Percentiles rank a stretch among this genome's conserved stretches.
Evolutionary conservation across 768 basidiomycete genomes (phyloP).

Genomic region (Rhodotorula taiwanensis): DNA sequence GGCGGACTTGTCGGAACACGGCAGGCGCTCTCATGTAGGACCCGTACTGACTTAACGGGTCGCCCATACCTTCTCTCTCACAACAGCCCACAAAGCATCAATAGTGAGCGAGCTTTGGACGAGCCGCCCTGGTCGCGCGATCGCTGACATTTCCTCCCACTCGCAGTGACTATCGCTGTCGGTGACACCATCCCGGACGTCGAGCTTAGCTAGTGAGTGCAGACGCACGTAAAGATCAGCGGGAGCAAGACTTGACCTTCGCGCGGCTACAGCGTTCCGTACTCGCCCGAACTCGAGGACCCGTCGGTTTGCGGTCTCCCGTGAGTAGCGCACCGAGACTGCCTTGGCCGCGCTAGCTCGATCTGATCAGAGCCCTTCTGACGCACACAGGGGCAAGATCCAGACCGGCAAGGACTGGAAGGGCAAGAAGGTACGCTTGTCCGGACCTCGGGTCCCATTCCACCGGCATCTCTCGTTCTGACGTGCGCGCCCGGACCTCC

Average conservation of each 20-base stretch:
- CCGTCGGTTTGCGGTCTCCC: slow-evolving; percentile 39
- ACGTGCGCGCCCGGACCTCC: neutral
- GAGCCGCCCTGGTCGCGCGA: too few species aligned
- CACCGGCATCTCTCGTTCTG: too few species aligned
- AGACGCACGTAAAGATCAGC: too few species aligned
- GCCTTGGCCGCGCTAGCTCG: too few species aligned
- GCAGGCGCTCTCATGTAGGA: too few species aligned
- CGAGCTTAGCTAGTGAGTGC: slow-evolving; percentile 7
- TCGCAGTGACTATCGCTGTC: slow-evolving; percentile 47
- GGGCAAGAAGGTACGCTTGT: slow-evolving; percentile 53
- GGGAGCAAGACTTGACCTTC: too few species aligned
- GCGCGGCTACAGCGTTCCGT: slow-evolving; percentile 48
- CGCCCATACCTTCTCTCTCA: too few species aligned
- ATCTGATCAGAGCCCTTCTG: neutral
- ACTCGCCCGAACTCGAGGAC: slow-evolving; percentile 58
- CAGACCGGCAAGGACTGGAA: slow-evolving; percentile 53
- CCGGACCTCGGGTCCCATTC: neutral
- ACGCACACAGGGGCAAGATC: slow-evolving; percentile 45
- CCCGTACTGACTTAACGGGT: too few species aligned
- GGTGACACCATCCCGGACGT: slow-evolving; percentile 52
- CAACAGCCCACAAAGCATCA: too few species aligned
- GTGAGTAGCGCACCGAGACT: slow-evolving; percentile 1
- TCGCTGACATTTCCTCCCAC: neutral
- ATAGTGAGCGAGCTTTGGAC: too few species aligned
- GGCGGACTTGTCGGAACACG: too few species aligned